phyloP scores from a whole-genome alignment of 1,284 basidiomycete species.

The Ustilago sp. region DNA sequence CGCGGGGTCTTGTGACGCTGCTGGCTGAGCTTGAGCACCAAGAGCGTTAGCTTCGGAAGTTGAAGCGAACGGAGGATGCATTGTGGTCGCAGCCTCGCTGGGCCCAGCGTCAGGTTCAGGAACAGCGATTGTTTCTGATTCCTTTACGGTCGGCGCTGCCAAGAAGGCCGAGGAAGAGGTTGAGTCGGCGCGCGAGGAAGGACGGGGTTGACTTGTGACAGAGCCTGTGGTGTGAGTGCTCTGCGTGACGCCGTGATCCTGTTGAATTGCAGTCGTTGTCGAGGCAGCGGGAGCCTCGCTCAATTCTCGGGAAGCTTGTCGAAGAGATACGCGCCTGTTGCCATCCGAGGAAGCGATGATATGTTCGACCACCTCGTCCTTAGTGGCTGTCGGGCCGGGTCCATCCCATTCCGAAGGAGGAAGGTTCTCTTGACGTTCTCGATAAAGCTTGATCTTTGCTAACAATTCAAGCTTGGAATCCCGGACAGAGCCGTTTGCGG shows the following conservation, averaged over 20 bases:
- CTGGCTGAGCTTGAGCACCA: neutral
- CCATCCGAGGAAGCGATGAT: constrained; percentile 35
- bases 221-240: constrained; percentile 8
- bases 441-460: constrained; percentile 62
- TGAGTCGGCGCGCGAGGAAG: constrained; percentile 33
- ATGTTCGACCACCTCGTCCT: constrained; percentile 51
- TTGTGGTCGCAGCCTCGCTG: neutral
- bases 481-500: neutral
- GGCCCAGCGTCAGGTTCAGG: neutral
- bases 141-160: constrained; percentile 1
- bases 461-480: constrained; percentile 50
- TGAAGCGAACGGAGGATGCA: neutral
- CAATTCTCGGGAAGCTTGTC: constrained; percentile 27
- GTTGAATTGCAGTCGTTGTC: neutral
- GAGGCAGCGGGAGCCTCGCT: neutral
- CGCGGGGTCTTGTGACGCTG: neutral
- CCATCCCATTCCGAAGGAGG: constrained; percentile 55
- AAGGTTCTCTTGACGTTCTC: constrained; percentile 61
- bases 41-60: constrained; percentile 2
- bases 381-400: constrained; percentile 48
- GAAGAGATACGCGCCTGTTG: constrained; percentile 26
- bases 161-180: constrained; percentile 25
- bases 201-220: constrained; percentile 32
- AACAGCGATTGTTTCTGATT: neutral
- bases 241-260: neutral